phyloP scores from a whole-genome alignment of 805 yeast genomes.

The Debaryomyces tyrocola region DNA sequence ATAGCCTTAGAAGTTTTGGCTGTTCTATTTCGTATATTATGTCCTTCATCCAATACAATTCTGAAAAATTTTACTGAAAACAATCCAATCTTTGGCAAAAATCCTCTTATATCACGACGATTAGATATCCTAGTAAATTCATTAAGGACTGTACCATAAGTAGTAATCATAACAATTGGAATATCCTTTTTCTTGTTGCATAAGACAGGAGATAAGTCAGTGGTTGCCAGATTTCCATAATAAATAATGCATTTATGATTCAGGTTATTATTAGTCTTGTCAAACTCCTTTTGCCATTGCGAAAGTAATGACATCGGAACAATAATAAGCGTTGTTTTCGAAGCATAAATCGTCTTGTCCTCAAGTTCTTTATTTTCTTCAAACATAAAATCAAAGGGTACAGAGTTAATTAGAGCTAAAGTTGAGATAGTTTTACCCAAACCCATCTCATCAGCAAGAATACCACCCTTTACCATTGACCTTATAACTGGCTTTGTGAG shows the following conservation, averaged over 20 bases:
- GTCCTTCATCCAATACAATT: constrained; percentile 86
- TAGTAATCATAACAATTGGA: constrained; percentile 75
- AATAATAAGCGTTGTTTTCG: constrained; percentile 70
- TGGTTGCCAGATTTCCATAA: constrained; percentile 65
- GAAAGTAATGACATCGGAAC: constrained; percentile 90
- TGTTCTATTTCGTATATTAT: constrained; percentile 75
- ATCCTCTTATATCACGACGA: constrained; percentile 23
- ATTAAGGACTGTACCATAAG: constrained; percentile 82
- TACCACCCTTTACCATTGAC: constrained; percentile 72
- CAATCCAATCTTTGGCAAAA: constrained; percentile 47
- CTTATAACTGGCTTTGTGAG: constrained; percentile 63
- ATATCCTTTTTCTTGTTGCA: constrained; percentile 41
- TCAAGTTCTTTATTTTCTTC: constrained; percentile 7
- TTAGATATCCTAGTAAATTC: constrained; percentile 59
- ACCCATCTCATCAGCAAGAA: constrained; percentile 96
- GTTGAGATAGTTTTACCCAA: constrained; percentile 90
- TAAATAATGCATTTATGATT: constrained; percentile 57
- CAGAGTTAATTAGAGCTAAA: constrained; percentile 66
- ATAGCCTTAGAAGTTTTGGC: constrained; percentile 81
- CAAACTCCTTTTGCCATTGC: constrained; percentile 88
- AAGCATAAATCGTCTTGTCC: constrained; percentile 51
- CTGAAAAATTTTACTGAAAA: constrained; percentile 75
- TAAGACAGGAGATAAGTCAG: constrained; percentile 49
- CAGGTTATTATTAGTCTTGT: constrained; percentile 49
- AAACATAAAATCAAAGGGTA: constrained; percentile 50